Evolutionary conservation across 345 rosid genomes (phyloP).

Genomic region (Brassica carinata): DNA sequence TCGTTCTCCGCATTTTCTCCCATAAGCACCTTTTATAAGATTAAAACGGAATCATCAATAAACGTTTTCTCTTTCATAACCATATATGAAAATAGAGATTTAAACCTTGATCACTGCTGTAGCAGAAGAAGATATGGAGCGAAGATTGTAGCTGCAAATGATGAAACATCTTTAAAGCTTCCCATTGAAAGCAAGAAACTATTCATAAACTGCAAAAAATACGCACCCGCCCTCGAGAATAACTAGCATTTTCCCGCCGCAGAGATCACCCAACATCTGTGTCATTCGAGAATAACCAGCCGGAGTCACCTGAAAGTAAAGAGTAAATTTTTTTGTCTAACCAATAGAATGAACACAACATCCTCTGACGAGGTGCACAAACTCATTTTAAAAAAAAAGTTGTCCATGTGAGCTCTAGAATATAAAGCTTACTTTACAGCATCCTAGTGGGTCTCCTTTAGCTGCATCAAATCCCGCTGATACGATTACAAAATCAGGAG

Average conservation of each 20-base stretch:
- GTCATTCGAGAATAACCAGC: slow-evolving; percentile 91
- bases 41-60: background rate
- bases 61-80: background rate
- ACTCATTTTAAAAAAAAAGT: background rate
- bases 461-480: slow-evolving; percentile 99
- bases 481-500: slow-evolving; percentile 91
- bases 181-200: slow-evolving; percentile 4
- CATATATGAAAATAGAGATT: slow-evolving; percentile 12
- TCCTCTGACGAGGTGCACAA: background rate
- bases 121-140: slow-evolving; percentile 95
- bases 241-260: slow-evolving; percentile 85
- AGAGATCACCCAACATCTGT: slow-evolving; percentile 61
- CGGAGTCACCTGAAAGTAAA: slow-evolving; percentile 68
- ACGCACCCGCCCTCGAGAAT: slow-evolving; percentile 97
- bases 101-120: slow-evolving; percentile 87
- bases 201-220: slow-evolving; percentile 5
- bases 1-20: slow-evolving; percentile 62
- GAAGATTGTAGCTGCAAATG: slow-evolving; percentile 85
- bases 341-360: slow-evolving; percentile 6
- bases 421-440: slow-evolving; percentile 78
- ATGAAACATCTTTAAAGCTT: background rate
- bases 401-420: background rate
- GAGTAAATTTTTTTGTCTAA: background rate
- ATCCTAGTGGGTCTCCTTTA: slow-evolving; percentile 94
- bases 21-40: slow-evolving; percentile 59